Percentiles rank a stretch among this genome's conserved stretches.
Evolutionary conservation across 1,284 basidiomycete genomes (phyloP).

Genomic region (Ustilago tritici): DNA sequence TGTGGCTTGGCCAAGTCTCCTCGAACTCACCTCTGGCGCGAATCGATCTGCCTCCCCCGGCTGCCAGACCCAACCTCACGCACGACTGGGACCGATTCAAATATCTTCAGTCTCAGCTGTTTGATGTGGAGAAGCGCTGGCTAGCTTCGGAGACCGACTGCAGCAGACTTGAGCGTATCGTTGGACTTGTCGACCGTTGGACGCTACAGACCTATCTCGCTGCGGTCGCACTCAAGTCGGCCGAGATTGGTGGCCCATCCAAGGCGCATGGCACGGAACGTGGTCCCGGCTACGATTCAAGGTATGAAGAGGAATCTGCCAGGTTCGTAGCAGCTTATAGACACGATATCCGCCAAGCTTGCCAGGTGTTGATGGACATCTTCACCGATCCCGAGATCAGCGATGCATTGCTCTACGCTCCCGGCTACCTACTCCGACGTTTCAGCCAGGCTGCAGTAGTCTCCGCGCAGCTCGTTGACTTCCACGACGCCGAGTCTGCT

Average conservation of each 20-base stretch:
- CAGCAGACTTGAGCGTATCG: slow-evolving; percentile 43
- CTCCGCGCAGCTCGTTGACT: slow-evolving; percentile 30
- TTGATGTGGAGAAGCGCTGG: slow-evolving; percentile 48
- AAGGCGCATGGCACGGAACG: slow-evolving; percentile 20
- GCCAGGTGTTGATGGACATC: slow-evolving; percentile 47
- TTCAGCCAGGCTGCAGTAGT: slow-evolving; percentile 30
- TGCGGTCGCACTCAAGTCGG: slow-evolving; percentile 31
- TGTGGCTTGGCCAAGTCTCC: slow-evolving; percentile 38
- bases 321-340: slow-evolving; percentile 40
- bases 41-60: slow-evolving; percentile 17
- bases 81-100: slow-evolving; percentile 54
- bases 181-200: slow-evolving; percentile 44
- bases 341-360: slow-evolving; percentile 36
- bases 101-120: slow-evolving; percentile 40
- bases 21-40: slow-evolving; percentile 28
- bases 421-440: slow-evolving; percentile 39
- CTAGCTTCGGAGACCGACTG: slow-evolving; percentile 38
- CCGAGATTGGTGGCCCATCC: slow-evolving; percentile 21
- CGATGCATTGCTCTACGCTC: slow-evolving; percentile 40
- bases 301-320: slow-evolving; percentile 39
- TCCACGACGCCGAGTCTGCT: slow-evolving; percentile 30
- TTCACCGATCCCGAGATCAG: slow-evolving; percentile 50
- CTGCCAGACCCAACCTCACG: slow-evolving; percentile 25
- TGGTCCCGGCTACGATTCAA: slow-evolving; percentile 19
- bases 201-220: slow-evolving; percentile 38